Evolutionary conservation across 2,329 filamentous ascomycete species (phyloP), one percentile per base, ranked within the genome.

Genomic region (Arthrobotrys sinensis): DNA sequence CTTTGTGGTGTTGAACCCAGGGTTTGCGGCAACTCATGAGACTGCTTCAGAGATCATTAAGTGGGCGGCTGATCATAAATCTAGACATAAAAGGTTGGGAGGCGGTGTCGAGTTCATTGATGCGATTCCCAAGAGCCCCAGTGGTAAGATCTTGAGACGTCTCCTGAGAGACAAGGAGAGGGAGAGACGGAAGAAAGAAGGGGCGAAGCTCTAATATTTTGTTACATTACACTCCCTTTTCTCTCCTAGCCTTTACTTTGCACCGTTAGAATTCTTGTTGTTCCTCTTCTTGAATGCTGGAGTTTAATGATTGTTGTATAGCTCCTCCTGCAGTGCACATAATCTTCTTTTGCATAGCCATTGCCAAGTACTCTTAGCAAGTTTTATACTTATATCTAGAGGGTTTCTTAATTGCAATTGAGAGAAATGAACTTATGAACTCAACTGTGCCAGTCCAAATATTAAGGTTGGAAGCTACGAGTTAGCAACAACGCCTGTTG

Each of bases 131-230:
- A 85, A 86, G 55, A 86, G 86, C 3, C 83, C 86, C 0, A 87
- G 86, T 75, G 87, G 87, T 21, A 88, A 88, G 82, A 87, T 88
- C 63, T 83, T 83, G 57, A 81, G 80, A 50, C 48, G 70, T 28
- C 38, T 83, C 93, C 84, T 96, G 81, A 87, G 92, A 48, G 93
- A 96, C 82, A 88, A 89, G 82, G 93, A 96, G 85, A 92, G 87
- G 85, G 90, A 91, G 83, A 87, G 86, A 76, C 88, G 91, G 83
- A 89, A 89, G 83, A 87, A 88, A 81, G 85, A 88, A 78, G 91
- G 91, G 0, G 86, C 90, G 10, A 94, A 90, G 86, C 82, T 95
- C 81, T 94, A 87, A 84, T 76, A 1, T 36, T 40, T 34, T 43
- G 55, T 60, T 43, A 40, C 34, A 40, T 60, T 32, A 21, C 6